Conservation (phyloP, 2,329 filamentous ascomycete genomes). For the Talaromyces albobiverticillius region DNA sequence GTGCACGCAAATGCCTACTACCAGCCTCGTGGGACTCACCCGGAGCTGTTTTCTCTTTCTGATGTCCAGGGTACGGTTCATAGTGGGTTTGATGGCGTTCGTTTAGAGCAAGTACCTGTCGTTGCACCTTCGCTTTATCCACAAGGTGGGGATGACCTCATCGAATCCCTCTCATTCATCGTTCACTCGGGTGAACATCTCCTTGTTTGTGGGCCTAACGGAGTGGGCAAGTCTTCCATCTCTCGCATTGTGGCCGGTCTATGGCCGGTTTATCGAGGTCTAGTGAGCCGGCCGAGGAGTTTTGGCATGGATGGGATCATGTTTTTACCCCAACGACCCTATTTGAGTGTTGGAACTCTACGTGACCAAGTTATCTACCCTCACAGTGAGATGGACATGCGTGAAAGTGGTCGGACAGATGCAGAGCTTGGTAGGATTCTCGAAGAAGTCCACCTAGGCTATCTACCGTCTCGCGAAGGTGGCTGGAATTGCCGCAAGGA, state of each 20-base stretch:
- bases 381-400: constrained; percentile 92
- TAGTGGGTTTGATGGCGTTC: constrained; percentile 90
- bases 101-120: constrained; percentile 88
- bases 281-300: constrained; percentile 80
- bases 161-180: constrained; percentile 84
- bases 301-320: constrained; percentile 89
- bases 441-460: constrained; percentile 80
- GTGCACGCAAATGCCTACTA: constrained; percentile 90
- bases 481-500: constrained; percentile 96
- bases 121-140: constrained; percentile 88
- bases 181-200: constrained; percentile 89
- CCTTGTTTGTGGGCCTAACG: constrained; percentile 91
- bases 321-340: constrained; percentile 93
- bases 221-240: constrained; percentile 88
- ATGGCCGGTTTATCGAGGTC: constrained; percentile 92
- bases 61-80: constrained; percentile 93
- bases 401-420: constrained; percentile 72
- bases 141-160: constrained; percentile 83
- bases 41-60: constrained; percentile 82
- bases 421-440: constrained; percentile 73
- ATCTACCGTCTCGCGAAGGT: constrained; percentile 86
- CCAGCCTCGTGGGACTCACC: constrained; percentile 60
- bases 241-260: constrained; percentile 83
- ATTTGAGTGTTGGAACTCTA: constrained; percentile 85
- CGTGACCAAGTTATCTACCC: constrained; percentile 98